Evolutionary conservation across 805 yeast genomes (phyloP), one percentile per base, ranked within the genome.

Genomic region (Saccharomycopsis sp.): DNA sequence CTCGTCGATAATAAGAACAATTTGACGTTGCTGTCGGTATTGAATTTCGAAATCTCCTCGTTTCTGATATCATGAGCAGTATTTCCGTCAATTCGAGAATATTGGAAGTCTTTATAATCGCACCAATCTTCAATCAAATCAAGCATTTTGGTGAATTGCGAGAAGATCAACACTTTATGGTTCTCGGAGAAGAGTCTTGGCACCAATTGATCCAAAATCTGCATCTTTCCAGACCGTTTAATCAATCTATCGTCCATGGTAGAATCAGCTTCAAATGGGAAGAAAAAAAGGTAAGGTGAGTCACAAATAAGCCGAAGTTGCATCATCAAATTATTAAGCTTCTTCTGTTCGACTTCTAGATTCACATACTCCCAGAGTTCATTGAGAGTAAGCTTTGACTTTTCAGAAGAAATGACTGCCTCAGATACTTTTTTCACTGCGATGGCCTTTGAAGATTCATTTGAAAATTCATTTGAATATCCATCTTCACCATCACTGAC

Each of bases 101-200:
- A 72, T 1, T 70, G 65, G 57, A 82, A 70, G 0, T 71, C 71
- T 20, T 81, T 74, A 52, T 75, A 71, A 2, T 75, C 79, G 59
- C 88, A 79, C 82, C 89, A 90, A 66, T 89, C 94, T 63, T 84
- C 84, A 0, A 94, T 66, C 12, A 94, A 71, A 64, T 93, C 96
- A n/a, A 94, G 75, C 82, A 87, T 85, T 38, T 75, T 78, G 1
- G 94, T 83, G 70, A 94, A 93, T 69, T 94, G 99, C 0, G 96
- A 82, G 69, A 94, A 94, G 0, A 94, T 82, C 52, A 94, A 75
- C 0, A 89, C 79, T 66, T 88, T 89, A 70, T 89, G 97, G 3
- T 75, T 75, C 25, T 70, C 70, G 0, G 81, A 75, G 1, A 87
- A 71, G 25, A 94, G 70, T 64, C 85, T 85, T 60, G 87, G 82